Evolutionary conservation across 805 yeast species (phyloP).

Genomic region (Cyberlindnera maclurae): DNA sequence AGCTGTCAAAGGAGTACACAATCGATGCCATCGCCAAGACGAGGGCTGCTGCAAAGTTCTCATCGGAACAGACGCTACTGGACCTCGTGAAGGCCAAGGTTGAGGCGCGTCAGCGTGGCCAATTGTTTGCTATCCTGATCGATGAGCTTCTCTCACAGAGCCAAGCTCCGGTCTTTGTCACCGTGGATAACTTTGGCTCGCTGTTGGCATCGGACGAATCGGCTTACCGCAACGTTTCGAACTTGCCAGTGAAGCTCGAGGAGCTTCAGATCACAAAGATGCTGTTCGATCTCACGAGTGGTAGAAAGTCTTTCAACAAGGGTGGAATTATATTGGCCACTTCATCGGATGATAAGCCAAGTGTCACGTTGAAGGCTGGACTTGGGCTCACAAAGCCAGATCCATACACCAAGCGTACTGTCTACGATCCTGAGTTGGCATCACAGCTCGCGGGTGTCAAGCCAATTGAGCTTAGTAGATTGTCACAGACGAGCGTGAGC

Average conservation of each 20-base stretch:
- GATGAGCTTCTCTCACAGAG: conserved; percentile 48
- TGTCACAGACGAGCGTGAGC: conserved; percentile 38
- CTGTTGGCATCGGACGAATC: conserved; percentile 49
- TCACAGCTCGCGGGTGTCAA: conserved; percentile 33
- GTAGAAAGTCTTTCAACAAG: conserved; percentile 40
- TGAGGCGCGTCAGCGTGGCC: conserved; percentile 31
- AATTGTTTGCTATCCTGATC: conserved; percentile 46
- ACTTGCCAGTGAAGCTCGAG: conserved; percentile 48
- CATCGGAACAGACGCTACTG: conserved; percentile 29
- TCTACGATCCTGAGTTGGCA: conserved; percentile 52
- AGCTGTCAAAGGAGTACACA: conserved; percentile 28
- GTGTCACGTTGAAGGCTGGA: conserved; percentile 54
- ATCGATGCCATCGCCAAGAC: conserved; percentile 28
- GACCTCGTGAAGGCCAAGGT: conserved; percentile 38
- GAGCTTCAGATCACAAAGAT: conserved; percentile 59
- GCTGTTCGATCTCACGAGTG: conserved; percentile 47
- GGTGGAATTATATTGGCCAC: conserved; percentile 67
- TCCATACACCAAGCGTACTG: conserved; percentile 43
- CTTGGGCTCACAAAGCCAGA: conserved; percentile 45
- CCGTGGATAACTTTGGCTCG: conserved; percentile 71
- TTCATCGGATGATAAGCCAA: conserved; percentile 44
- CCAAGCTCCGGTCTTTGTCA: conserved; percentile 49
- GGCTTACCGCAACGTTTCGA: conserved; percentile 50
- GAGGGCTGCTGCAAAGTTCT: conserved; percentile 24
- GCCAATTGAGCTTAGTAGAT: conserved; percentile 35